Evolutionary conservation across 345 rosid genomes (phyloP), one percentile per base, ranked within the genome.

Genomic region (Brassica incana): DNA sequence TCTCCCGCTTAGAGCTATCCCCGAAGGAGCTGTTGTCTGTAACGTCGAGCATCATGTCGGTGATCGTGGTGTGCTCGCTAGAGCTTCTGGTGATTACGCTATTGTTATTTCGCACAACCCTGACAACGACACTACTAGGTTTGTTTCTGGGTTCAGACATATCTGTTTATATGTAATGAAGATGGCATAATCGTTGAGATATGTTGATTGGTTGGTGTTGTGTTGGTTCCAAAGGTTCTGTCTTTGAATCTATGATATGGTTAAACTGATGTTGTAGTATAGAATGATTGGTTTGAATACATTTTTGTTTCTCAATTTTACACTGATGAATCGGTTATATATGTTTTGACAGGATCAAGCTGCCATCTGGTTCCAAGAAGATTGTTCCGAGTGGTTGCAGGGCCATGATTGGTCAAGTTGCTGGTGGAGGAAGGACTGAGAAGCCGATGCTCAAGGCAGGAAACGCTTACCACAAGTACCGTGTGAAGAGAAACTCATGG

Each of bases 361-460:
- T 23, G 14, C 32, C 64, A 18, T 58, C 62, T 18, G 62, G 63
- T 5, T 54, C 60, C 8, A 54, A 54, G 60, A 54, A 54, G 84
- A 85, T 90, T 66, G 75, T 87, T 6, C 90, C 91, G 2, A 88
- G 95, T 81, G 92, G 87, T 2, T 90, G 91, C 81, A 83, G 95
- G 20, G 92, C 91, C 0, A 90, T 90, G 95, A 81, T 88, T 69
- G 91, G 95, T 15, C 92, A 90, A 58, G 90, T 90, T 61, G 91
- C 95, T 0, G 92, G 95, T 11, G 95, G 95, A 48, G 95, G 95
- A 38, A 90, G 95, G 80, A 90, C 91, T 1, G 95, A 90, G 89
- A 90, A 88, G 75, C 95, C 92, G 0, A 59, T 90, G 78, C 85
- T 90, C 0, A 90, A 90, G 86, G 92, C 92, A 11, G 92, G 95